Conservation (phyloP, 352 stramenopile genomes). For the Phytophthora cryptogea region DNA sequence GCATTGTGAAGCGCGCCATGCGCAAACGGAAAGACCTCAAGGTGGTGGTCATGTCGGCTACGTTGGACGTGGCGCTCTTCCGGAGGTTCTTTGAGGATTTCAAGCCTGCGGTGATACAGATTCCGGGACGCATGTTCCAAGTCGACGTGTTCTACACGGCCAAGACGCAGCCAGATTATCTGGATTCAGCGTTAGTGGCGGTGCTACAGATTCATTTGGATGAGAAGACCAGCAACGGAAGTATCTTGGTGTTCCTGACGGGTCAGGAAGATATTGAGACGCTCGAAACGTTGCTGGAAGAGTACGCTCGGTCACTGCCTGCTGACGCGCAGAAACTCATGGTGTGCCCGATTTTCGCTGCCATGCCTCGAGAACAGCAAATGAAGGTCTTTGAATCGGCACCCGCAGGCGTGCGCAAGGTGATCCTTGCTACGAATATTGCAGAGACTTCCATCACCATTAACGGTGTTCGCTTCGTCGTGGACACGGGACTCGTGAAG, state of each 20-base stretch:
- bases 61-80: constrained; percentile 95
- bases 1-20: constrained; percentile 87
- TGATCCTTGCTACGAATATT: constrained; percentile 97
- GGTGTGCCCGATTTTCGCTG: constrained; percentile 96
- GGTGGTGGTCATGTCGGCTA: constrained; percentile 99
- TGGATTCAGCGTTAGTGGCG: constrained; percentile 87
- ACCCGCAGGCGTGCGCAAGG: constrained; percentile 83
- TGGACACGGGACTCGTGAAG: constrained; percentile 89
- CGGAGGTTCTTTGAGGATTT: constrained; percentile 93
- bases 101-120: constrained; percentile 79
- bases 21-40: constrained; percentile 87
- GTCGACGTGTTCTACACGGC: constrained; percentile 91
- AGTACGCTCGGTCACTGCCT: constrained; percentile 78
- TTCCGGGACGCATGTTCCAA: constrained; percentile 88
- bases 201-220: constrained; percentile 92
- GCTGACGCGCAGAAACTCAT: constrained; percentile 72
- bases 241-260: constrained; percentile 95
- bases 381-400: constrained; percentile 93
- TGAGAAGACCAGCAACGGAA: constrained; percentile 72
- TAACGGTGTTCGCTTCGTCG: constrained; percentile 92
- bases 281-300: constrained; percentile 81
- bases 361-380: constrained; percentile 95
- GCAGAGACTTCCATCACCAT: constrained; percentile 99
- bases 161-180: constrained; percentile 89
- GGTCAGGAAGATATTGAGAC: constrained; percentile 97